Evolutionary conservation across 805 yeast genomes (phyloP).

Genomic region (Metschnikowia noctiluminum): DNA sequence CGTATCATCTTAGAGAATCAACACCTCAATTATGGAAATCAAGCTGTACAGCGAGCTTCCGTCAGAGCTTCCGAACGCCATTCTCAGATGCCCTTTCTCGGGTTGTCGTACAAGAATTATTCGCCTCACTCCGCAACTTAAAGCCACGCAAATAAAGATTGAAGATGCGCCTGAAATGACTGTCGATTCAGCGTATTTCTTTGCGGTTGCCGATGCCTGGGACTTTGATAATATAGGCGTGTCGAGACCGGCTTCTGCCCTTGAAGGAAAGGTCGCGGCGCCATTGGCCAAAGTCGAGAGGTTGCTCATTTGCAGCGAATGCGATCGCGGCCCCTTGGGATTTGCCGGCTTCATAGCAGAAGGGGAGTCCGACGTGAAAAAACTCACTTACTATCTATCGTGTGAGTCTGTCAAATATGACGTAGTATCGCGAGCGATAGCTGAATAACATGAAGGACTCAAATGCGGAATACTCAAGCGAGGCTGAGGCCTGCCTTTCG

Average conservation of each 20-base stretch:
- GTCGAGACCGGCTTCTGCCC: conserved; percentile 41
- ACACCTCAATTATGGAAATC: neutral
- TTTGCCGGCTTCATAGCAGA: conserved; percentile 46
- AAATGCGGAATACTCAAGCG: too few relatives aligned
- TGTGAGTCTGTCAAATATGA: conserved; percentile 45
- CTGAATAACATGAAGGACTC: too few relatives aligned
- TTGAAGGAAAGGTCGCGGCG: conserved; percentile 20
- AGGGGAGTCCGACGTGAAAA: conserved; percentile 31
- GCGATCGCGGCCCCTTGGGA: conserved; percentile 78
- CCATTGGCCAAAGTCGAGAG: conserved; percentile 41
- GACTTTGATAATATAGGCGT: conserved; percentile 79
- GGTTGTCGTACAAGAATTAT: conserved; percentile 26
- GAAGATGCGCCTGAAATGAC: conserved; percentile 31
- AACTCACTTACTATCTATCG: conserved; percentile 43
- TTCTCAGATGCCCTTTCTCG: conserved; percentile 25
- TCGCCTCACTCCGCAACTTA: conserved; percentile 14
- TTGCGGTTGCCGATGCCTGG: conserved; percentile 60
- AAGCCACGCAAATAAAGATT: conserved; percentile 10
- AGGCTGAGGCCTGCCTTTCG: too few relatives aligned
- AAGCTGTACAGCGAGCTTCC: conserved; percentile 7
- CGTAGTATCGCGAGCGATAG: neutral
- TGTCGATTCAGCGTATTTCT: conserved; percentile 26
- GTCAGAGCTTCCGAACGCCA: conserved; percentile 7
- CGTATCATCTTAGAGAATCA: neutral
- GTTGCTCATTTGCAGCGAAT: conserved; percentile 66